Evolutionary conservation across 306 rosid species (phyloP), one percentile per base, ranked within the genome.

Genomic region (Begonia loranthoides): DNA sequence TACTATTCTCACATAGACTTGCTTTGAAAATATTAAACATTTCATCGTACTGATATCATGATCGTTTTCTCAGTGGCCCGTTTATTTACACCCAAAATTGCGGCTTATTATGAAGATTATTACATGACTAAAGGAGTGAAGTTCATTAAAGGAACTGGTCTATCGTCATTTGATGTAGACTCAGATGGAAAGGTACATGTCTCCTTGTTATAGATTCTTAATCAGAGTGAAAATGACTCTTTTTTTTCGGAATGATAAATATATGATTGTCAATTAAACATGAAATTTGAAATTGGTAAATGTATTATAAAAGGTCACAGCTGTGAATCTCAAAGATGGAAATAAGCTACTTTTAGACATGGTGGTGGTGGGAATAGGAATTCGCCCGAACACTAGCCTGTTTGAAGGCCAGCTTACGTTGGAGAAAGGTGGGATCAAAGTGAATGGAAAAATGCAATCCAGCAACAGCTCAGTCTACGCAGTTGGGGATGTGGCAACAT

Each of bases 351-450:
- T 79, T 6, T 79, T 74, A 1, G 87, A 80, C 79, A 80, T 83
- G 88, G 99, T 90, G 57, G 94, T 90, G 55, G 95, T 82, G 64
- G 99, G 99, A 69, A 90, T 90, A 55, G 99, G 99, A 41, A 86
- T 90, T 50, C 93, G 99, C 38, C 99, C 99, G n/a, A 90, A 86
- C 70, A 83, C 94, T 2, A 72, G 94, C 66, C 74, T 90, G 13
- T 90, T 90, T 69, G 99, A 90, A 80, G 99, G 99, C 39, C 99
- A 90, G 55, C 84, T 90, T 50, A 90, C 93, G 22, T 50, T 83
- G 86, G 96, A 90, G 74, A 90, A 90, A 73, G 99, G 99, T 50
- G 99, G 99, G 57, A 90, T 90, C 77, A 90, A 86, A 72, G 99
- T 90, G 62, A 86, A 90, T 44, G 99, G 88, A 59, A 83, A 57